Base-by-base conservation (phyloP, 2,329 filamentous ascomycete genomes). In the Penicillium vulpinum region DNA sequence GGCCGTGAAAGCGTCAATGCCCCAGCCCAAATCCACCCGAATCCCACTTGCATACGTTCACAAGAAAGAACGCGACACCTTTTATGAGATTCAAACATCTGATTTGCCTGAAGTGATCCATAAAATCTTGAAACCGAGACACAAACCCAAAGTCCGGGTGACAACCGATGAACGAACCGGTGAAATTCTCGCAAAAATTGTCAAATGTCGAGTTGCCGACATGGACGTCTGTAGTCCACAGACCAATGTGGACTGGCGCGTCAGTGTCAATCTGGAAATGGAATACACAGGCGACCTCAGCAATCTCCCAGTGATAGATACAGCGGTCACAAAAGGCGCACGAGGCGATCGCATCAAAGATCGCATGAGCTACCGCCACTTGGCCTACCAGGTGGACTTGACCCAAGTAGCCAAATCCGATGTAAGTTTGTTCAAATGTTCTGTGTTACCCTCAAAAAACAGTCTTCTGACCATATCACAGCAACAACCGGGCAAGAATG, bases 231-330 rank as follows among this genome's bases (percentile, higher is more conserved):
- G 89, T 74, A 89, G 91, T 65, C 93, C 94, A 0, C 79, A 80
- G 48, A 84, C 83, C 9, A 85, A 85, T 3, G 90, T 97, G 68
- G 94, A 99, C 75, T 96, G 92, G 76, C 90, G 94, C 11, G 88
- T 99, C 64, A 96, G 91, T 67, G 87, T 99, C 69, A 97, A 96
- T 70, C 83, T 99, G 2, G 95, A 99, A 84, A 92, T 95, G 84
- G 84, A 88, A 52, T 96, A 88, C 79, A 83, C 91, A 4, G 91
- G 92, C 24, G 80, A 85, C 2, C 68, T 89, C 0, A 80, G 86
- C 8, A 77, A 78, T 22, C 73, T 86, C 3, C 71, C 77, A 0
- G 73, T 80, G 9, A 79, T 81, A 24, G 74, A 73, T 36, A 66
- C 67, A 13, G 48, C 54, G 5, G 46, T 51, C 6, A 62, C 62